Evolutionary conservation across 495 filamentous ascomycete species (phyloP).

Genomic region (Aspergillus nanangensis): DNA sequence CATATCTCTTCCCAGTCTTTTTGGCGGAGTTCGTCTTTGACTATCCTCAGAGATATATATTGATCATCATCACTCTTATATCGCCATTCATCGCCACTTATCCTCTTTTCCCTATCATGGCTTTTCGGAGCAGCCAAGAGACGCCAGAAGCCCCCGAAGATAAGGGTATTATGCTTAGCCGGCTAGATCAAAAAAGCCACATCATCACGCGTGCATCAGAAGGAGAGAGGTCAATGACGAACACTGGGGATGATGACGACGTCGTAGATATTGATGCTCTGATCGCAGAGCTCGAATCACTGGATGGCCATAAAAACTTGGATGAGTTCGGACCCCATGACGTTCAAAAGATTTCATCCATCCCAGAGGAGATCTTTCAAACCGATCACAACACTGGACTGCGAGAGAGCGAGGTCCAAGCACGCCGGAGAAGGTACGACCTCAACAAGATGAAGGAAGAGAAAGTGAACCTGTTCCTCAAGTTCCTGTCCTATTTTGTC

Average conservation of each 20-base stretch:
- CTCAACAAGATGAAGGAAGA: conserved; percentile 87
- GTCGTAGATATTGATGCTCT: conserved; percentile 75
- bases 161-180: too few species aligned
- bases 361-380: conserved; percentile 64
- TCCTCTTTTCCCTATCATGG: too few species aligned
- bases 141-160: too few species aligned
- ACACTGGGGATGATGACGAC: conserved; percentile 54
- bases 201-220: background rate
- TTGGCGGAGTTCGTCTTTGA: too few species aligned
- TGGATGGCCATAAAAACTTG: conserved; percentile 63
- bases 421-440: conserved; percentile 74
- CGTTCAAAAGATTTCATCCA: conserved; percentile 30
- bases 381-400: conserved; percentile 70
- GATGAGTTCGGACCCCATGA: conserved; percentile 40
- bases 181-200: background rate
- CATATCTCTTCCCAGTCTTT: too few species aligned
- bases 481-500: conserved; percentile 81
- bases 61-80: too few species aligned
- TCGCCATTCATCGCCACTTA: too few species aligned
- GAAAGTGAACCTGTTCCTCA: conserved; percentile 77
- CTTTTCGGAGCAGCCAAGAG: too few species aligned
- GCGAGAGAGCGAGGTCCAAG: conserved; percentile 60
- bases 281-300: conserved; percentile 76
- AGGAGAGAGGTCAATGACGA: background rate
- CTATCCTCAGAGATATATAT: too few species aligned